Base-by-base conservation (phyloP, 1,284 basidiomycete genomes). In the Malassezia psittaci region DNA sequence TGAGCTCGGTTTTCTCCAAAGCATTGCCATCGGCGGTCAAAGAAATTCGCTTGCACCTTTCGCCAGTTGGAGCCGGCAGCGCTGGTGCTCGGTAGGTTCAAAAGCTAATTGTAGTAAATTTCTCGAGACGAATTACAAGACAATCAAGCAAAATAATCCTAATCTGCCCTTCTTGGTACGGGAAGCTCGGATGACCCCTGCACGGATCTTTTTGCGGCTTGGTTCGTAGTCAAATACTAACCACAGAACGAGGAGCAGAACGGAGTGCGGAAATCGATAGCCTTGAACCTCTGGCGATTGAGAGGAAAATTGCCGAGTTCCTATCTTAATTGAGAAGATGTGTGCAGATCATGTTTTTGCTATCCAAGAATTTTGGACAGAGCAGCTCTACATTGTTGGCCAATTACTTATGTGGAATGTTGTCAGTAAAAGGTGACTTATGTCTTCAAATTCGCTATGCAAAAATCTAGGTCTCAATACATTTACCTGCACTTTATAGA, bases 1-100 rank as follows among this genome's bases (percentile, higher is more conserved):
- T 47, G 45, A 47, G 29, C 43, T 45, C 43, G 42, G 60, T 63
- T 38, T 61, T 74, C 45, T 57, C 68, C 21, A 52, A 52, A 40
- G 71, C 68, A 3, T 49, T 74, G 24, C 71, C 71, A 3, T 59
- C 59, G 44, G 63, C 68, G 8, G 63, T 74, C 51, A 72, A 69
- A 63, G 72, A 74, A 55, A 60, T 74, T 8, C 63, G 72, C 24
- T 60, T 74, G 8, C 72, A 73, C 54, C 57, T 72, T 37, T 74
- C 69, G 54, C 72, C 73, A 59, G 61, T 59, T n/a, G 68, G 70
- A 34, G 59, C 63, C 41, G 62, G 58, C 7, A 67, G 64, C 15
- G 65, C 72, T 35, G 72, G 72, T 45, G 63, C 66, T 40, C 62
- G 71, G 72, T 74, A 58, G 58, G 72, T 65, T 18, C 24, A 16